A percentile compares a stretch with the other conserved stretches of the same genome.
Conservation (phyloP, 1,139 yeast genomes). For the Entelexis paramagnoliae region DNA sequence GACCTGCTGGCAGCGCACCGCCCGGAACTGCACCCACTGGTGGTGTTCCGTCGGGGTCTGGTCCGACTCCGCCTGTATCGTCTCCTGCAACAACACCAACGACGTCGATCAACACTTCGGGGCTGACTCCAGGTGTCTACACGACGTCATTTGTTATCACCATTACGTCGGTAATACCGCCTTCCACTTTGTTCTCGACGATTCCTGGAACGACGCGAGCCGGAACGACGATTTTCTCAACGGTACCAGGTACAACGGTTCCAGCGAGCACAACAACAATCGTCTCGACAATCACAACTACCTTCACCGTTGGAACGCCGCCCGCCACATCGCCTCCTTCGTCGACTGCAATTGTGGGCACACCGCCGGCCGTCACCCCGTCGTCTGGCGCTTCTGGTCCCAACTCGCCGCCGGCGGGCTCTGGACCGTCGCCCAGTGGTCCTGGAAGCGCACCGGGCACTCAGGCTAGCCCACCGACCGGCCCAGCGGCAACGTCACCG, state of each 20-base stretch:
- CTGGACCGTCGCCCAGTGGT: neutral
- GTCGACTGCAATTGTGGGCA: neutral
- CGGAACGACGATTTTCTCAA: conserved; percentile 12
- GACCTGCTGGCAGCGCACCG: too few relatives aligned
- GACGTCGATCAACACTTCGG: conserved; percentile 11
- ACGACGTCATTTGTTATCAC: conserved; percentile 9
- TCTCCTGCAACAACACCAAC: neutral
- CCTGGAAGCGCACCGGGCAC: neutral
- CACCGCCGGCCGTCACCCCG: neutral
- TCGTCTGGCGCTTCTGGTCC: neutral
- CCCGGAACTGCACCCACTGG: neutral
- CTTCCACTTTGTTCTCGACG: conserved; percentile 14
- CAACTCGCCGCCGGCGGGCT: neutral
- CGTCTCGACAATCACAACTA: conserved; percentile 10
- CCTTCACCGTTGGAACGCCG: conserved; percentile 13
- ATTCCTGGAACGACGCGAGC: conserved; percentile 14
- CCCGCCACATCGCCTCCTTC: conserved; percentile 2
- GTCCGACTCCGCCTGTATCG: neutral
- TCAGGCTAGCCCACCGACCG: neutral
- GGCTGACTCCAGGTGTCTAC: conserved; percentile 15
- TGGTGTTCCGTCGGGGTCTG: neutral
- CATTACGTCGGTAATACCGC: conserved; percentile 3
- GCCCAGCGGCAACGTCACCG: too few relatives aligned
- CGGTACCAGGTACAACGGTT: conserved; percentile 9
- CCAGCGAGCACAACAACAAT: conserved; percentile 6